Base-by-base conservation (phyloP, 177 flowering plant species). In the Tripterygium wilfordii region DNA sequence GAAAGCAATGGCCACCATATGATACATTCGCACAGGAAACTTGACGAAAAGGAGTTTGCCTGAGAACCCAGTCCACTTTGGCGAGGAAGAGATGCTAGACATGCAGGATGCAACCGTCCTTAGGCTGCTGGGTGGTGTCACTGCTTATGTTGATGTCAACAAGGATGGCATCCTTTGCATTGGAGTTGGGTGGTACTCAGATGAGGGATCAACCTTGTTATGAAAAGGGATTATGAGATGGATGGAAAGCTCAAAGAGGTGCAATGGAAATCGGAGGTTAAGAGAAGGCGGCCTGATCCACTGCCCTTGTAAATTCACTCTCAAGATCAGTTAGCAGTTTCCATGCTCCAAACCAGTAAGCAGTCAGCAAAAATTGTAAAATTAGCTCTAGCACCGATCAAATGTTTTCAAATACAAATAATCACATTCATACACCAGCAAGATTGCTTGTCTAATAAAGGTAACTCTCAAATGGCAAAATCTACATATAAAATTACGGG, bases 111-210 rank as follows among this genome's bases (percentile, higher is more conserved):
- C 62, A 44, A 60, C 88, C 0, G 53, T 89, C 33, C 82, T 92
- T 30, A 89, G 99, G 99, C 63, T 92, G 53, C 96, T 95, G 0
- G 97, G 99, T 6, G 97, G 96, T 16, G 76, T 92, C 26, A 89
- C 95, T 0, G 78, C 73, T 13, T 92, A 89, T 36, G 95, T 92
- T 10, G 95, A 92, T 39, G 74, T 89, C 31, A 67, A 66, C 20
- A 71, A 77, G 51, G 99, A 92, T 29, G 95, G 96, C 4, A 52
- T 74, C 33, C 88, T 89, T 16, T 89, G 97, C 38, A 75, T 92
- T 45, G 99, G 99, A 13, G 90, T 84, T 28, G 89, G 97, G 12
- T 92, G 99, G 91, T 84, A 89, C 54, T 89, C 96, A 0, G 89
- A 82, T 30, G 97, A 92, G 67, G 99, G 96, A 74, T 84, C 52